A percentile compares a stretch with the other conserved stretches of the same genome.
phyloP scores from a whole-genome alignment of 441 rosid species.

The Capsella rubella region DNA sequence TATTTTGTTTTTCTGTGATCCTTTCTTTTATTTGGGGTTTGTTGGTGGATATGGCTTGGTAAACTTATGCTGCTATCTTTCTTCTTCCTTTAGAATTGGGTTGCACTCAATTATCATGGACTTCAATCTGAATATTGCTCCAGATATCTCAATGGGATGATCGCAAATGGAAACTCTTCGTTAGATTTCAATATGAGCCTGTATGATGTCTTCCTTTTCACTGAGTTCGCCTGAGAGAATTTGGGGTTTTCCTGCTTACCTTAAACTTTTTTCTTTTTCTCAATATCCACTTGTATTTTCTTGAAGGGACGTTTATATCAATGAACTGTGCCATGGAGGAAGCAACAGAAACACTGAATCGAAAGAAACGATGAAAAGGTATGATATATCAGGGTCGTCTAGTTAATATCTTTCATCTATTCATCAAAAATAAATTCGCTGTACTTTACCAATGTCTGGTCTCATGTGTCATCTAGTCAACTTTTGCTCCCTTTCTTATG shows the following conservation, averaged over 20 bases:
- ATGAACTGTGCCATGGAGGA: conserved; percentile 70
- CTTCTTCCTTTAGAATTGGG: conserved; percentile 62
- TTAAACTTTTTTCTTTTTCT: background rate
- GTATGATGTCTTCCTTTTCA: conserved; percentile 47
- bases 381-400: background rate
- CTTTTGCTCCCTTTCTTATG: conserved; percentile 6
- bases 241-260: background rate
- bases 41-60: conserved; percentile 17
- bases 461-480: conserved; percentile 14
- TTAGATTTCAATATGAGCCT: conserved; percentile 75
- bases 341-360: conserved; percentile 47
- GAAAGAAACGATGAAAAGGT: conserved; percentile 65
- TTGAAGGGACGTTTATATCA: conserved; percentile 69
- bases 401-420: background rate
- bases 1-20: conserved; percentile 14
- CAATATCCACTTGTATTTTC: conserved; percentile 13
- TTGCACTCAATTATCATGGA: conserved; percentile 77
- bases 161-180: conserved; percentile 55
- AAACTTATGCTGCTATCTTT: conserved; percentile 29
- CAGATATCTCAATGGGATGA: conserved; percentile 65
- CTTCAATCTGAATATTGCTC: conserved; percentile 69
- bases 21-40: conserved; percentile 9
- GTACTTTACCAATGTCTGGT: conserved; percentile 21
- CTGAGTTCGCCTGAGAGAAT: conserved; percentile 22
- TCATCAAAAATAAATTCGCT: background rate